These are phyloP conservation scores for Raffaelea albimanens DNA, from an alignment of 2,329 filamentous ascomycete genomes.

Conservation along the genomic window DNA sequence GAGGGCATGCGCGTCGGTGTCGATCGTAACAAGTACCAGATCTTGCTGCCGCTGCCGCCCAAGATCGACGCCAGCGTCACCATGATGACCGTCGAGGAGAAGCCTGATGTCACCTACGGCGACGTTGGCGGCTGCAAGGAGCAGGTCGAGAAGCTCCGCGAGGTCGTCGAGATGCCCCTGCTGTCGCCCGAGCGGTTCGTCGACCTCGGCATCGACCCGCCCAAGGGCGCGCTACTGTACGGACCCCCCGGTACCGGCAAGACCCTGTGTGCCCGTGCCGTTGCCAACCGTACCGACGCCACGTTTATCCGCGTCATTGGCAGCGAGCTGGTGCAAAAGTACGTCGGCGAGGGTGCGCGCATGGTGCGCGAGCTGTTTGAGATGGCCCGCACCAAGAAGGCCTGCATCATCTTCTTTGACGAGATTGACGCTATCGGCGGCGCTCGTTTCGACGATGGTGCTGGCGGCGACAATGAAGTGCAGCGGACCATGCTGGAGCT, in stretches of 20 bases:
- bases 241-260: conserved; percentile 98
- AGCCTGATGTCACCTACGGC: conserved; percentile 97
- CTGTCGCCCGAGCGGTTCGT: conserved; percentile 95
- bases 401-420: conserved; percentile 99
- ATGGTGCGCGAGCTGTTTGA: conserved; percentile 99
- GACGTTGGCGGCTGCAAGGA: conserved; percentile 99
- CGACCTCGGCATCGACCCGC: conserved; percentile 96
- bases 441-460: conserved; percentile 96
- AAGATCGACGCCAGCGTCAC: conserved; percentile 99
- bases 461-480: conserved; percentile 92
- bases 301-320: conserved; percentile 99
- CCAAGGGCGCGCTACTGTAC: conserved; percentile 93
- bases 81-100: conserved; percentile 99
- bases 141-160: conserved; percentile 96
- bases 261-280: conserved; percentile 92
- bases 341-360: conserved; percentile 92
- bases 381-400: conserved; percentile 99
- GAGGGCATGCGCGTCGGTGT: conserved; percentile 98
- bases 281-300: conserved; percentile 94
- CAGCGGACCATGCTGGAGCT: conserved; percentile 98
- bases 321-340: conserved; percentile 96
- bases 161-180: conserved; percentile 97
- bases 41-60: conserved; percentile 86
- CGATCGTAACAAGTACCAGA: conserved; percentile 98
- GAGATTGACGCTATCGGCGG: conserved; percentile 99